These are phyloP conservation scores for Xerocomellus intermedius DNA, from an alignment of 768 basidiomycete species.

Conservation along the genomic window DNA sequence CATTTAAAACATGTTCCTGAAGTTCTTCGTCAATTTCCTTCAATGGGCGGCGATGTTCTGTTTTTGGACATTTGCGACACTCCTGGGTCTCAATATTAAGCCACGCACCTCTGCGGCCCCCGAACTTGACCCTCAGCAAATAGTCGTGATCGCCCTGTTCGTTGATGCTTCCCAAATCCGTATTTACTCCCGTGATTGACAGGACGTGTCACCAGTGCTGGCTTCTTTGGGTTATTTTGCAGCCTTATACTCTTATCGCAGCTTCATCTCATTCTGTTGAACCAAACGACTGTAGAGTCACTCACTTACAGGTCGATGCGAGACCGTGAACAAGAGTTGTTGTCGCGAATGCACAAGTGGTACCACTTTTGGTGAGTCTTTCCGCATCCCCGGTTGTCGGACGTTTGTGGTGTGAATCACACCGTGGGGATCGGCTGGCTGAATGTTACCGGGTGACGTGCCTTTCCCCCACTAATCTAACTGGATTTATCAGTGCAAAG, in stretches of 20 bases:
- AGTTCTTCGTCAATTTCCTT: slow-evolving; percentile 87
- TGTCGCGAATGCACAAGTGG: slow-evolving; percentile 52
- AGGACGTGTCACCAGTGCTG: slow-evolving; percentile 47
- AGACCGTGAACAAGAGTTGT: slow-evolving; percentile 55
- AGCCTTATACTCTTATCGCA: slow-evolving; percentile 56
- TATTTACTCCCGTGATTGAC: slow-evolving; percentile 6
- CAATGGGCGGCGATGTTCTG: slow-evolving; percentile 60
- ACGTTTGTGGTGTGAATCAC: neutral
- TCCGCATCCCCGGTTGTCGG: neutral
- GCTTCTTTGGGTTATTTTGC: slow-evolving; percentile 73
- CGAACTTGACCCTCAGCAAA: slow-evolving; percentile 60
- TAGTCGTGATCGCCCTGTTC: slow-evolving; percentile 74
- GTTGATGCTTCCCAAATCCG: slow-evolving; percentile 30
- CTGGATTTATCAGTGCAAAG: slow-evolving; percentile 43
- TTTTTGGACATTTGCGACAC: slow-evolving; percentile 59
- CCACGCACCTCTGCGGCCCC: slow-evolving; percentile 18
- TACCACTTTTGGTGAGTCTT: slow-evolving; percentile 53
- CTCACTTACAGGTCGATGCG: slow-evolving; percentile 55
- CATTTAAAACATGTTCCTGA: neutral
- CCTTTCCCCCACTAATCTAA: neutral
- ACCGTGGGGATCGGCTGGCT: neutral
- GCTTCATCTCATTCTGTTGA: slow-evolving; percentile 54
- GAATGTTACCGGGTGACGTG: neutral
- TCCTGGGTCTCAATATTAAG: slow-evolving; percentile 52
- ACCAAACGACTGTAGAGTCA: slow-evolving; percentile 82